Percentiles rank a stretch among this genome's conserved stretches.
Evolutionary conservation across 805 yeast genomes (phyloP).

Genomic region (Ogataea neopini): DNA sequence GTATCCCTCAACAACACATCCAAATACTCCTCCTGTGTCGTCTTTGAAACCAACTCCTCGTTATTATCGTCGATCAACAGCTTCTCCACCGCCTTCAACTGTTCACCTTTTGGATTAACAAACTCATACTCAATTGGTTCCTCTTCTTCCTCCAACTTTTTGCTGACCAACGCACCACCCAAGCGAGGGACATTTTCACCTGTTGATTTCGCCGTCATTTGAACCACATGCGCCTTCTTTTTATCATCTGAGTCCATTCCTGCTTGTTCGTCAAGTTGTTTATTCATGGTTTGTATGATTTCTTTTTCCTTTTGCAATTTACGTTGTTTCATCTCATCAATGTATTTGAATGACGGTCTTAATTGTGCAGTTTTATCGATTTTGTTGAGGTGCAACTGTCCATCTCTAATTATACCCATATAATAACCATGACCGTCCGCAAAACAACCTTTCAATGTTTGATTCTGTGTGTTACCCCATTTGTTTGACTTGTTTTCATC

Average conservation of each 20-base stretch:
- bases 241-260: slow-evolving; percentile 32
- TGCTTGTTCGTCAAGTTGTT: slow-evolving; percentile 41
- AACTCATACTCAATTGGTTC: slow-evolving; percentile 43
- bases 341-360: slow-evolving; percentile 78
- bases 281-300: slow-evolving; percentile 38
- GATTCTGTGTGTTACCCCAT: slow-evolving; percentile 64
- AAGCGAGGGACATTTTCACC: slow-evolving; percentile 59
- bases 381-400: slow-evolving; percentile 62
- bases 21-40: slow-evolving; percentile 36
- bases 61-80: slow-evolving; percentile 26
- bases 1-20: slow-evolving; percentile 31
- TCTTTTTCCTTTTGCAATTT: slow-evolving; percentile 44
- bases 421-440: slow-evolving; percentile 53
- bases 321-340: slow-evolving; percentile 51
- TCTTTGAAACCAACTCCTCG: slow-evolving; percentile 24
- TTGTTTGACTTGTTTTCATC: slow-evolving; percentile 62
- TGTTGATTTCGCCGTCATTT: slow-evolving; percentile 70
- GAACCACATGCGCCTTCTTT: slow-evolving; percentile 60
- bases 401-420: slow-evolving; percentile 40
- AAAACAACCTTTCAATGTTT: slow-evolving; percentile 72
- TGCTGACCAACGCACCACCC: slow-evolving; percentile 70
- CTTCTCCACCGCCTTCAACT: slow-evolving; percentile 29
- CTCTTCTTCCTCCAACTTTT: slow-evolving; percentile 65
- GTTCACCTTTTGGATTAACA: slow-evolving; percentile 42
- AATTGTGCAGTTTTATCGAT: slow-evolving; percentile 71